Evolutionary conservation across 1,284 basidiomycete species (phyloP), one percentile per base, ranked within the genome.

Genomic region (Pholiota adiposa): DNA sequence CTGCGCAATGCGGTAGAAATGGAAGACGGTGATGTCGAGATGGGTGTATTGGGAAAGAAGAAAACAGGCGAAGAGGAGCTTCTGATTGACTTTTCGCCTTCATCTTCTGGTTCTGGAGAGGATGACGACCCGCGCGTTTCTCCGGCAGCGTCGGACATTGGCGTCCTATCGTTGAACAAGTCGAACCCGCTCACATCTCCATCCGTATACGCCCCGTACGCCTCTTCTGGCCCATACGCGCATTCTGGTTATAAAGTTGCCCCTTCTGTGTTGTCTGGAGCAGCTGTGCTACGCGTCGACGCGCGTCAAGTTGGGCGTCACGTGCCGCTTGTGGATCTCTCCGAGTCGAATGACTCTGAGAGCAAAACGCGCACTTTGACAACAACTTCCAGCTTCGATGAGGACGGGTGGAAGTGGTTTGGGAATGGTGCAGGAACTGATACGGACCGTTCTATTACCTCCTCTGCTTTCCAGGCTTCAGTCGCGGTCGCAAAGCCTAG

Each of bases 81-180:
- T 6, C 63, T 70, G 36, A 67, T 70, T 43, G 69, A 70, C 51
- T 66, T 70, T 38, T 58, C 65, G 2, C 63, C 65, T 27, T 67
- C 66, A 3, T 62, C 62, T n/a, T 62, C 62, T n/a, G 51, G 54
- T 8, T 51, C 51, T 14, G 55, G 57, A 5, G 46, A 19, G 34
- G 58, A 59, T 29, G 60, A 59, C 12, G 55, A 54, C 7, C 36
- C 54, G 29, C 51, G 56, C 27, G 58, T 64, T 18, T 68, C 66
- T 4, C 63, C 63, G 3, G 61, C 64, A 25, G 58, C 64, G 16
- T 67, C 64, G 12, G 63, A 69, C 44, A 65, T 65, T 18, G 65
- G 50, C 11, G 18, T 51, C 3, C 50, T 51, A 2, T 21, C 50
- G 11, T 23, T 51, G 50, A 51, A 21, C 36, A 40, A 18, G 12